Conservation (phyloP, 345 rosid genomes). For the Boechera stricta region DNA sequence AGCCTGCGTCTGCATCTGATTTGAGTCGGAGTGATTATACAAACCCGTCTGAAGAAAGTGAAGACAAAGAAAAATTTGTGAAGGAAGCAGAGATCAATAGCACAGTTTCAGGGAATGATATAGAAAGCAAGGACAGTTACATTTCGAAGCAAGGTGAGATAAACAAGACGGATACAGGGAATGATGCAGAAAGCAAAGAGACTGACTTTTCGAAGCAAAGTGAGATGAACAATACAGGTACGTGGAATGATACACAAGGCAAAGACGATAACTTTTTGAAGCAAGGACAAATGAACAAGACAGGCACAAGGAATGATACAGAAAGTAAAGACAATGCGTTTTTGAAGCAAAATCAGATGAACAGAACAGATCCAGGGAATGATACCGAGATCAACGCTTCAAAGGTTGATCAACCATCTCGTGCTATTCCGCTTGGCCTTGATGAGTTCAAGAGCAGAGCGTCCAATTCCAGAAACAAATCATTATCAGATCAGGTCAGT, state of each 20-base stretch:
- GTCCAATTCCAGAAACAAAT: slow-evolving; percentile 63
- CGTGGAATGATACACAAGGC: slow-evolving; percentile 28
- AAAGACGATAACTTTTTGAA: slow-evolving; percentile 8
- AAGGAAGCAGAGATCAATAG: slow-evolving; percentile 25
- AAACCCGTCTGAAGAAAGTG: slow-evolving; percentile 7
- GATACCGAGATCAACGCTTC: slow-evolving; percentile 42
- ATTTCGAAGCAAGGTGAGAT: slow-evolving; percentile 15
- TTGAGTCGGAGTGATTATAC: slow-evolving; percentile 10
- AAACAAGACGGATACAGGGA: slow-evolving; percentile 26
- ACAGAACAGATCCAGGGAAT: slow-evolving; percentile 21
- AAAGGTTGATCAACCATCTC: slow-evolving; percentile 59
- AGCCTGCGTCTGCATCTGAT: slow-evolving; percentile 38
- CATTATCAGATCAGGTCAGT: slow-evolving; percentile 65
- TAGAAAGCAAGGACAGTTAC: slow-evolving; percentile 35
- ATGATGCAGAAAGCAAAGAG: slow-evolving; percentile 41
- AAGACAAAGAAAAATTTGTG: neutral
- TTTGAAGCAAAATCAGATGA: slow-evolving; percentile 27
- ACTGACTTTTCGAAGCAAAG: slow-evolving; percentile 15
- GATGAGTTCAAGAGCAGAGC: slow-evolving; percentile 95
- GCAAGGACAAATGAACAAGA: slow-evolving; percentile 12
- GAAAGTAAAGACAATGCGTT: neutral
- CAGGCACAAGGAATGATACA: neutral
- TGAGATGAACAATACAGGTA: slow-evolving; percentile 18
- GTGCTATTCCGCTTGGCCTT: slow-evolving; percentile 69
- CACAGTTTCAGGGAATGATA: slow-evolving; percentile 23